Evolutionary conservation across 805 yeast species (phyloP).

Genomic region (Monosporozyma solicola): DNA sequence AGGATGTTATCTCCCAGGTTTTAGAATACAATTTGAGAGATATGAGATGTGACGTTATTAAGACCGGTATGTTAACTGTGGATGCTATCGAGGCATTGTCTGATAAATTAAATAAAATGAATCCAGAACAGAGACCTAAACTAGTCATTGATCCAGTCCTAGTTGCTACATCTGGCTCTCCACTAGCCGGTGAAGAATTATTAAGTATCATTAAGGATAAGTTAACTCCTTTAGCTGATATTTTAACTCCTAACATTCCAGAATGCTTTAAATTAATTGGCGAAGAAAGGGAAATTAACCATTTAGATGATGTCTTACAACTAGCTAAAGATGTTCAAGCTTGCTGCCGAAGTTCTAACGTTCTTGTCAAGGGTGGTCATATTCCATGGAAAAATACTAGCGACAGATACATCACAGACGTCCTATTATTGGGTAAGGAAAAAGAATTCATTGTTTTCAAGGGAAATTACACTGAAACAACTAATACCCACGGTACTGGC

Average conservation of each 20-base stretch:
- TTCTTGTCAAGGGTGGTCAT: slow-evolving; percentile 80
- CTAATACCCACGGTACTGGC: slow-evolving; percentile 81
- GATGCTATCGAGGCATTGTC: slow-evolving; percentile 44
- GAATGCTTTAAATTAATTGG: slow-evolving; percentile 47
- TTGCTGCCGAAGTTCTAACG: slow-evolving; percentile 38
- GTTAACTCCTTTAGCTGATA: slow-evolving; percentile 44
- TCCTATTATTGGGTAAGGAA: slow-evolving; percentile 39
- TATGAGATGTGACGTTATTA: slow-evolving; percentile 54
- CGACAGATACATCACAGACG: slow-evolving; percentile 39
- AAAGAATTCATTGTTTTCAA: slow-evolving; percentile 36
- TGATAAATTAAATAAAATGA: slow-evolving; percentile 27
- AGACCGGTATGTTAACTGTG: slow-evolving; percentile 67
- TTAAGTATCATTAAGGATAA: slow-evolving; percentile 37
- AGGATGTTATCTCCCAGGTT: slow-evolving; percentile 37
- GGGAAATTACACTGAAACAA: slow-evolving; percentile 38
- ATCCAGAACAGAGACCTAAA: slow-evolving; percentile 22
- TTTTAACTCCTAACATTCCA: slow-evolving; percentile 66
- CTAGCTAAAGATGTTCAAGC: slow-evolving; percentile 35
- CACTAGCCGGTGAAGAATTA: slow-evolving; percentile 36
- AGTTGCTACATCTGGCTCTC: slow-evolving; percentile 70
- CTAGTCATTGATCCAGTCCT: slow-evolving; percentile 77
- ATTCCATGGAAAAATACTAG: slow-evolving; percentile 35
- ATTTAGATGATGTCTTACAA: slow-evolving; percentile 34
- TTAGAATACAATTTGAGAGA: slow-evolving; percentile 52
- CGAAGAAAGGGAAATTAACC: slow-evolving; percentile 18